Percentiles rank a stretch among this genome's conserved stretches.
phyloP scores from a whole-genome alignment of 495 filamentous ascomycete genomes.

The Neurospora sp. region DNA sequence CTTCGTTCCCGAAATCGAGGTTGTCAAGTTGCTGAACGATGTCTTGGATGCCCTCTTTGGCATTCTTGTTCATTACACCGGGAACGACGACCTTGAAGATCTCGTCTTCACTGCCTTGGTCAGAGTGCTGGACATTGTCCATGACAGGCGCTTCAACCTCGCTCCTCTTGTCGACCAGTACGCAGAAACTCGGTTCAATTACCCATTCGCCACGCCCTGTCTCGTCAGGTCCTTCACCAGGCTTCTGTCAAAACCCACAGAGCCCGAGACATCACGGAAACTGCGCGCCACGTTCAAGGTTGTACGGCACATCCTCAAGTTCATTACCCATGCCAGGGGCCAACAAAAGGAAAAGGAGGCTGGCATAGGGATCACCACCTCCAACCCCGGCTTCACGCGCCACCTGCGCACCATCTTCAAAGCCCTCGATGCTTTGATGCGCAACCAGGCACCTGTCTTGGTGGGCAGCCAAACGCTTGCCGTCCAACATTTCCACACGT shows the following conservation, averaged over 20 bases:
- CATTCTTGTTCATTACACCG: constrained; percentile 77
- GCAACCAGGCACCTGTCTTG: constrained; percentile 68
- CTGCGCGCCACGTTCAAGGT: constrained; percentile 93
- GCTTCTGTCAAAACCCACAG: constrained; percentile 65
- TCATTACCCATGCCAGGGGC: constrained; percentile 82
- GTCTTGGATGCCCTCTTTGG: constrained; percentile 90
- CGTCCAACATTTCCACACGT: constrained; percentile 93
- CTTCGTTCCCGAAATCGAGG: constrained; percentile 95
- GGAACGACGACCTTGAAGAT: constrained; percentile 86
- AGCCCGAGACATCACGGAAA: constrained; percentile 69
- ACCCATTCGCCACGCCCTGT: constrained; percentile 88
- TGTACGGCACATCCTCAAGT: constrained; percentile 81
- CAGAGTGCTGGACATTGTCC: constrained; percentile 81
- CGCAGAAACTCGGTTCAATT: constrained; percentile 81
- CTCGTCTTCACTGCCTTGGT: constrained; percentile 85
- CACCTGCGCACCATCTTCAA: constrained; percentile 84
- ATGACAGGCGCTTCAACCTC: constrained; percentile 88
- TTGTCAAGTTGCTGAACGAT: constrained; percentile 83
- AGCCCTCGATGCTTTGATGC: constrained; percentile 79
- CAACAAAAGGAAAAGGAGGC: constrained; percentile 85
- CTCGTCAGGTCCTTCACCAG: constrained; percentile 78
- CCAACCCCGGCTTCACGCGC: constrained; percentile 64
- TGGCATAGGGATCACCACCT: constrained; percentile 76
- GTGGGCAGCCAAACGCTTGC: constrained; percentile 91
- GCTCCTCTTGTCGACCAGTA: constrained; percentile 85